Percentiles rank a stretch among this genome's conserved stretches.
These are phyloP conservation scores for Pneumocystis murina DNA, from an alignment of 1,139 yeast genomes.

Conservation along the genomic window DNA sequence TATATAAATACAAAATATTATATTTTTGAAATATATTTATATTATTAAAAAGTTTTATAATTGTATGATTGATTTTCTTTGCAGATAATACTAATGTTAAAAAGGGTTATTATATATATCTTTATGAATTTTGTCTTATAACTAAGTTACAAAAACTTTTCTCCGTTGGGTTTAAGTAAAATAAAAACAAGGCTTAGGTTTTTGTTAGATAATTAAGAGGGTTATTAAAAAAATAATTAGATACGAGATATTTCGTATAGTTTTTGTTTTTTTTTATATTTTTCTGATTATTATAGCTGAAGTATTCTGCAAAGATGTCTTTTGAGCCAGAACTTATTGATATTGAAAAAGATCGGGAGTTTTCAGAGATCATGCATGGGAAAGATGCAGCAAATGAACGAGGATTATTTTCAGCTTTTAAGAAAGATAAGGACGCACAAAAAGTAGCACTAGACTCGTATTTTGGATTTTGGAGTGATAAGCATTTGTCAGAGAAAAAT, in stretches of 20 bases:
- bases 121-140: too few relatives aligned
- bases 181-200: too few relatives aligned
- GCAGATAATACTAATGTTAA: too few relatives aligned
- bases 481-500: conserved; percentile 41
- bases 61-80: too few relatives aligned
- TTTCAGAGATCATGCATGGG: conserved; percentile 62
- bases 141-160: too few relatives aligned
- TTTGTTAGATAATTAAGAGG: too few relatives aligned
- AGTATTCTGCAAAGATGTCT: background rate
- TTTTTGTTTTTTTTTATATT: background rate
- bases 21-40: too few relatives aligned
- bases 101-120: too few relatives aligned
- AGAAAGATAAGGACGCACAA: conserved; percentile 67
- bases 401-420: conserved; percentile 63
- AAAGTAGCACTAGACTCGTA: conserved; percentile 76
- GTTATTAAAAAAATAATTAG: background rate
- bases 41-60: too few relatives aligned
- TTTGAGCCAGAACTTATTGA: background rate
- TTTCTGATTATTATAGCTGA: background rate
- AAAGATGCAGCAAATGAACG: conserved; percentile 43
- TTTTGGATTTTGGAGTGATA: conserved; percentile 84
- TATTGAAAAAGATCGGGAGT: background rate
- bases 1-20: too few relatives aligned
- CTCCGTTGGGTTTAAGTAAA: too few relatives aligned
- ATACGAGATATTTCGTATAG: background rate